A percentile compares a stretch with the other conserved stretches of the same genome.
Conservation (phyloP, 352 stramenopile species). For the Pythium aphanidermatum region DNA sequence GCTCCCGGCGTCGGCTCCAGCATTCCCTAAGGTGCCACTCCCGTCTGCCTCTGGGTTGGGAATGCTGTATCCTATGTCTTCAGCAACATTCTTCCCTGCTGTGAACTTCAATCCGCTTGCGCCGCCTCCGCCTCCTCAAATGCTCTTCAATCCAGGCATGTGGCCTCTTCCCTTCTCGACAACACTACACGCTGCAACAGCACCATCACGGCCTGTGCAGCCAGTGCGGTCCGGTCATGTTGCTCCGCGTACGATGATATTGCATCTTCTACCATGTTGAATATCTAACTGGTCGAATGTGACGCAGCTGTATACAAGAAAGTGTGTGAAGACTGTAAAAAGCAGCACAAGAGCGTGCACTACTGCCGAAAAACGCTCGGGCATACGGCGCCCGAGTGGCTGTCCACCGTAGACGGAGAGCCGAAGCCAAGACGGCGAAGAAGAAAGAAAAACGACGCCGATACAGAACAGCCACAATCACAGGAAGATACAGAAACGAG, state of each 20-base stretch:
- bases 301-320: conserved; percentile 32
- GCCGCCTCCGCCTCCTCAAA: conserved; percentile 4
- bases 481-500: no score
- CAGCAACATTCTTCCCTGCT: conserved; percentile 21
- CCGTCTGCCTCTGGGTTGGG: conserved; percentile 31
- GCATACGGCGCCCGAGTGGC: conserved; percentile 68
- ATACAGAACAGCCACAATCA: no score
- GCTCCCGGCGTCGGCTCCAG: conserved; percentile 5
- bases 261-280: no score
- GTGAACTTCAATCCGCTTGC: conserved; percentile 25
- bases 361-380: conserved; percentile 59
- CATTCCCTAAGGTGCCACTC: conserved; percentile 33
- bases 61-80: conserved; percentile 34
- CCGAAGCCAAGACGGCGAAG: conserved; percentile 15
- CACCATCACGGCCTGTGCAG: conserved; percentile 19
- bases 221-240: conserved; percentile 22
- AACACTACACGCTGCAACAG: background rate
- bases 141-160: conserved; percentile 18
- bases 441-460: conserved; percentile 8
- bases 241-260: no score
- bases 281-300: background rate
- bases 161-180: conserved; percentile 7
- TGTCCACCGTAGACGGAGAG: conserved; percentile 19
- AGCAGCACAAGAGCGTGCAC: conserved; percentile 57
- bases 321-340: conserved; percentile 66